Percentiles rank a stretch among this genome's conserved stretches.
Evolutionary conservation across 1,284 basidiomycete species (phyloP).

Genomic region (Ustilago vetiveriae): DNA sequence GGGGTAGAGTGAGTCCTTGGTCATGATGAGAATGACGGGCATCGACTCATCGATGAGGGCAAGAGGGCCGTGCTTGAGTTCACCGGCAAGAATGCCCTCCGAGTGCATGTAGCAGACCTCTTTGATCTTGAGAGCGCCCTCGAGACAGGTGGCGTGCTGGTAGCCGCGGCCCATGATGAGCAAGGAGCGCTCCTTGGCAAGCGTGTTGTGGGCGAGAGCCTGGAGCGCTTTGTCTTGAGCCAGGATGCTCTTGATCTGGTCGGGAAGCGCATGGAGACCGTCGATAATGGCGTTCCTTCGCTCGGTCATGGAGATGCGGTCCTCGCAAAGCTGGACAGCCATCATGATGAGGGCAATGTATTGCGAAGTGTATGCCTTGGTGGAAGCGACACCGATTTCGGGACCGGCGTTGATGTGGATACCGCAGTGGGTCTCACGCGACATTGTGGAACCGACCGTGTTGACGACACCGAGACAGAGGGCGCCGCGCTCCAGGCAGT

Average conservation of each 20-base stretch:
- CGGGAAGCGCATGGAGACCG: conserved; percentile 87
- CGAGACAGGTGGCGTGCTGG: conserved; percentile 96
- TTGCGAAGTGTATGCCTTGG: conserved; percentile 99
- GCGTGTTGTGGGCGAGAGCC: conserved; percentile 81
- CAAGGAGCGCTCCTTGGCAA: conserved; percentile 84
- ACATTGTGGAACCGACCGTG: conserved; percentile 97
- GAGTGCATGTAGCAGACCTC: conserved; percentile 77
- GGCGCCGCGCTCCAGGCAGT: conserved; percentile 95
- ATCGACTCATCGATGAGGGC: conserved; percentile 98
- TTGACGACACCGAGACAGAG: conserved; percentile 95
- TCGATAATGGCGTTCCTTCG: conserved; percentile 94
- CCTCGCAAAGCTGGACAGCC: conserved; percentile 95
- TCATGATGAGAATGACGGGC: conserved; percentile 88
- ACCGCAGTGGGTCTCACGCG: conserved; percentile 98
- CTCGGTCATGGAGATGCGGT: conserved; percentile 89
- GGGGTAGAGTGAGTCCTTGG: conserved; percentile 95
- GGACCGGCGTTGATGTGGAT: conserved; percentile 99
- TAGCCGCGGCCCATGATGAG: conserved; percentile 98
- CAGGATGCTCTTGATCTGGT: conserved; percentile 88
- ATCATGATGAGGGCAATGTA: conserved; percentile 99
- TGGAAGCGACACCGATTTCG: conserved; percentile 99
- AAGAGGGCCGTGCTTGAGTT: conserved; percentile 97
- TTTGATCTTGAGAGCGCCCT: conserved; percentile 99
- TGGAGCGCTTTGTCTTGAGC: conserved; percentile 82
- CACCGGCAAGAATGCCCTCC: conserved; percentile 86